These are phyloP conservation scores for Macadamia integrifolia DNA, from an alignment of 164 flowering plant genomes.

Conservation along the genomic window DNA sequence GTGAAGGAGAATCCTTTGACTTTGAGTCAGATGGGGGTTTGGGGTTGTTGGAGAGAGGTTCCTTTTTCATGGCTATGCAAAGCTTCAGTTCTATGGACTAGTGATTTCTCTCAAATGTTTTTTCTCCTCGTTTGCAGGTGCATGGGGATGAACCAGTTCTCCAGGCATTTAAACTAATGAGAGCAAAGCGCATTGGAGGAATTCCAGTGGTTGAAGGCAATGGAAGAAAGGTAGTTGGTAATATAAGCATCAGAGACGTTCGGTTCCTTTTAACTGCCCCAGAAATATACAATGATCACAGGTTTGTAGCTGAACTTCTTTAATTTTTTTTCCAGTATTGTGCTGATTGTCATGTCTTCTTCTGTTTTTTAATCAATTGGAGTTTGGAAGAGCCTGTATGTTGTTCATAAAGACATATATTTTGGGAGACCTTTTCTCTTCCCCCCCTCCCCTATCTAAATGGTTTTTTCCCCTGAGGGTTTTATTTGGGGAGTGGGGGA, in stretches of 20 bases:
- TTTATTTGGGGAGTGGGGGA: no score
- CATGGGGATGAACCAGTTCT: constrained; percentile 85
- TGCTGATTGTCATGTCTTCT: background rate
- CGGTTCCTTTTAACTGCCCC: constrained; percentile 84
- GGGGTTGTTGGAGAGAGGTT: background rate
- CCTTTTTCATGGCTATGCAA: background rate
- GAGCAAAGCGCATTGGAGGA: constrained; percentile 74
- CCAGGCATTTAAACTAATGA: constrained; percentile 85
- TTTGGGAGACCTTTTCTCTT: no score
- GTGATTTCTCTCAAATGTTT: background rate
- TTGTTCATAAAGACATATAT: no score
- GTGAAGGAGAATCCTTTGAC: no score
- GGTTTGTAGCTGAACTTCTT: constrained; percentile 31
- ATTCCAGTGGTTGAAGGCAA: constrained; percentile 69
- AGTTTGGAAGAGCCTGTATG: background rate
- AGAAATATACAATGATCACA: constrained; percentile 81
- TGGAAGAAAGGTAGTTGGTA: constrained; percentile 65
- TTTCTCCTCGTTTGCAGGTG: constrained; percentile 41
- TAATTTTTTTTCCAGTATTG: background rate
- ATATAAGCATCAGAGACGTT: constrained; percentile 84
- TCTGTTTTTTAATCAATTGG: background rate
- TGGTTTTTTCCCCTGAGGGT: no score
- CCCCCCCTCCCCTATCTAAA: no score
- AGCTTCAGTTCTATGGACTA: background rate
- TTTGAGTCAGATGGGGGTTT: no score